Evolutionary conservation across 371 early-diverging fungal species (phyloP).

Genomic region (Blakeslea trispora): DNA sequence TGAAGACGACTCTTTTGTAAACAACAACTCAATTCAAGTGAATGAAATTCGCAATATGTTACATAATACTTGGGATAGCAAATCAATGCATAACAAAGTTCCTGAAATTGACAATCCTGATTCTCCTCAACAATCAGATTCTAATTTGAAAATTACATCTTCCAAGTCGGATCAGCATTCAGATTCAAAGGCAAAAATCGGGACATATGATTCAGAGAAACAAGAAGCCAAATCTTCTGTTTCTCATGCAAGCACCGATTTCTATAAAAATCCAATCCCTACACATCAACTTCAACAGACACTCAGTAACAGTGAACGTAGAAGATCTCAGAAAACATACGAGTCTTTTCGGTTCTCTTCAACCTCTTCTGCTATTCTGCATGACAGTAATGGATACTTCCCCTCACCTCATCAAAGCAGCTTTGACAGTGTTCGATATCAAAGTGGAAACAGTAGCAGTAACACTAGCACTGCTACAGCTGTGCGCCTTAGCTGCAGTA

Average conservation of each 20-base stretch:
- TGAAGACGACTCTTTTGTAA: no score
- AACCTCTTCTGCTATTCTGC: neutral
- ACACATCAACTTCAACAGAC: no score
- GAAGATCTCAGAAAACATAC: conserved; percentile 4
- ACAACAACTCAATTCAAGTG: conserved; percentile 21
- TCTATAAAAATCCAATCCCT: no score
- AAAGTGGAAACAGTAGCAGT: conserved; percentile 26
- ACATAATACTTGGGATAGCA: conserved; percentile 34
- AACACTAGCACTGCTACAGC: conserved; percentile 24
- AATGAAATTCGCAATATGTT: conserved; percentile 34
- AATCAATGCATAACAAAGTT: conserved; percentile 22
- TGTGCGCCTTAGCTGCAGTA: conserved; percentile 12
- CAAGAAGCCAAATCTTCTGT: no score
- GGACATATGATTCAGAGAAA: no score
- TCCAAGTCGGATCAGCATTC: neutral
- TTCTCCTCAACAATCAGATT: neutral
- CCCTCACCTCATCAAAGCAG: conserved; percentile 13
- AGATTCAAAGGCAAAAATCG: no score
- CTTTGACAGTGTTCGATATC: conserved; percentile 8
- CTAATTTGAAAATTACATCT: neutral
- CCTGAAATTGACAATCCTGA: conserved; percentile 16
- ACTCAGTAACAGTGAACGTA: conserved; percentile 11
- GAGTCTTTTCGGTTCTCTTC: conserved; percentile 12
- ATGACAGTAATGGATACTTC: neutral
- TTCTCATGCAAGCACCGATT: no score